Conservation (phyloP, 106 monocot genomes). For the Allium fistulosum region DNA sequence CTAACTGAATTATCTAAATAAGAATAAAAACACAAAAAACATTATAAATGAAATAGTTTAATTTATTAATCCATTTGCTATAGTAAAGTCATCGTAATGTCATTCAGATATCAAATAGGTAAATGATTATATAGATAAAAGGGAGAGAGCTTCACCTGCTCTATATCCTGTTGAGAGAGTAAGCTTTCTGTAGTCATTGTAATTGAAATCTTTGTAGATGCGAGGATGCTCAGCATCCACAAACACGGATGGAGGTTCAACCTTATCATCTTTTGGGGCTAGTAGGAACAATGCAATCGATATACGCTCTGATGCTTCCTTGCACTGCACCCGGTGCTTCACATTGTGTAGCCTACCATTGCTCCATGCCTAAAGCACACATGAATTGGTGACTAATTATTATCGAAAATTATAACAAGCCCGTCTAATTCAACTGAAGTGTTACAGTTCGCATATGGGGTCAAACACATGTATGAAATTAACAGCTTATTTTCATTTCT, state of each 20-base stretch:
- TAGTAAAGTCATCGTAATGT: too few species aligned
- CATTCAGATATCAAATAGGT: too few species aligned
- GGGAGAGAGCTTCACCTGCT: conserved; percentile 28
- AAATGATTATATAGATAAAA: not conserved
- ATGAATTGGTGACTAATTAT: not conserved
- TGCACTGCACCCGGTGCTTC: conserved; percentile 55
- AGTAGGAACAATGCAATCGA: conserved; percentile 47
- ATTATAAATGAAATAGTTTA: too few species aligned
- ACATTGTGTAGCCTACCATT: conserved; percentile 54
- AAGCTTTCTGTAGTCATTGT: conserved; percentile 34
- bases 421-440: not conserved
- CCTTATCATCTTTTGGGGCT: conserved; percentile 39
- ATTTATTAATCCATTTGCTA: too few species aligned
- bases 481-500: not conserved
- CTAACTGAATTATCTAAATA: too few species aligned
- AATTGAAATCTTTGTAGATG: conserved; percentile 18
- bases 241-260: conserved; percentile 24
- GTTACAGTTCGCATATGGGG: not conserved
- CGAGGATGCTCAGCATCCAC: conserved; percentile 31
- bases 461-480: not conserved
- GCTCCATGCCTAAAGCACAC: conserved; percentile 34
- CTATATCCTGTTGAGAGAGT: conserved; percentile 12
- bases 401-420: too few species aligned
- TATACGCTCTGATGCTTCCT: conserved; percentile 18
- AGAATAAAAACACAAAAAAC: too few species aligned